Conservation (phyloP, 2,329 filamentous ascomycete genomes). For the Sporothrix mexicana region DNA sequence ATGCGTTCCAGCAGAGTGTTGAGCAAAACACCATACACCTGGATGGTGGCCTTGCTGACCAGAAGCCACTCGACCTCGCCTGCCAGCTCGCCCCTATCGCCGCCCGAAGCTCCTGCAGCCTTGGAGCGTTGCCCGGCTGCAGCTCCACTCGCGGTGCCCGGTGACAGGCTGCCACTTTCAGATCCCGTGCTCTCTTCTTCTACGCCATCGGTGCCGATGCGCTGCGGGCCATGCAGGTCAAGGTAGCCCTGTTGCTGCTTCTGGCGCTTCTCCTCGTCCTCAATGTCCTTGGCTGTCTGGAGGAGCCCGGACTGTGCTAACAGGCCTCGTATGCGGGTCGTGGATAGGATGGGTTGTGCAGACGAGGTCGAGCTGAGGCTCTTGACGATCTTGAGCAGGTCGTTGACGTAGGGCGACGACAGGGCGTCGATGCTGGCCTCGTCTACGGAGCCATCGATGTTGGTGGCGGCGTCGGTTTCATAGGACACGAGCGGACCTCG, state of each 20-base stretch:
- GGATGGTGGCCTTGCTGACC: constrained; percentile 88
- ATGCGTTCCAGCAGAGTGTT: constrained; percentile 81
- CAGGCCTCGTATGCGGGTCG: constrained; percentile 64
- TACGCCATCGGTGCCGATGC: constrained; percentile 36
- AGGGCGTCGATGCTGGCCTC: constrained; percentile 49
- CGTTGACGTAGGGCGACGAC: constrained; percentile 61
- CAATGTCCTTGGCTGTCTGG: constrained; percentile 42
- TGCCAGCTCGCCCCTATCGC: constrained; percentile 61
- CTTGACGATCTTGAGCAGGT: constrained; percentile 72
- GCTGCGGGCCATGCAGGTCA: constrained; percentile 5
- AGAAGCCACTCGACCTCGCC: constrained; percentile 88
- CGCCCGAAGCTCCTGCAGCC: background rate
- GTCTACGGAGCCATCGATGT: constrained; percentile 21
- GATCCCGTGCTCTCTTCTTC: constrained; percentile 22
- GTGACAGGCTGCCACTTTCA: constrained; percentile 27
- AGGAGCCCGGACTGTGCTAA: constrained; percentile 68
- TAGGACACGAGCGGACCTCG: constrained; percentile 52
- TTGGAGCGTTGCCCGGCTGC: background rate
- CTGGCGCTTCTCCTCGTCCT: constrained; percentile 24
- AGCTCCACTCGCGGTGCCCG: background rate
- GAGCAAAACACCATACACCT: constrained; percentile 82
- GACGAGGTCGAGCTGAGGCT: constrained; percentile 72
- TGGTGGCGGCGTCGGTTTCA: constrained; percentile 29
- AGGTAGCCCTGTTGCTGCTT: constrained; percentile 24
- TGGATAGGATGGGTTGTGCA: constrained; percentile 65